Evolutionary conservation across 345 rosid species (phyloP), one percentile per base, ranked within the genome.

Genomic region (Theobroma cacao): DNA sequence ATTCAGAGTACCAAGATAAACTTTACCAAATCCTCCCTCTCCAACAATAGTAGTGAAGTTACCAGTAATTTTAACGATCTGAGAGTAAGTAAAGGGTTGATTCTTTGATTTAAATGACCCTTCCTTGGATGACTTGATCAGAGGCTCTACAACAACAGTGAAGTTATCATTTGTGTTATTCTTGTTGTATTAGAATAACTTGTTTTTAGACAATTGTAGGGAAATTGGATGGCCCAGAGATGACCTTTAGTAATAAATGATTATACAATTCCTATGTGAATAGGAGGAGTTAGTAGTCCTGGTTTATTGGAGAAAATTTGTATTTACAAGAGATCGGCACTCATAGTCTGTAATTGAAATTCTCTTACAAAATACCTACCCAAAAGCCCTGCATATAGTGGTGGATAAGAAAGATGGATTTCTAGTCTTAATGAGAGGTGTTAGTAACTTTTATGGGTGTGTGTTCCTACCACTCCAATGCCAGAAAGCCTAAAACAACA

Each of bases 1-100:
- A 18, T 31, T n/a, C 15, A 71, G 20, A 17, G 59, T 33, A 31
- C 75, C 75, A 20, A 72, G 45, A 41, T 72, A 72, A 18, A 72
- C 75, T 20, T 72, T 53, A 20, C 63, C 75, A 34, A 53, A 72
- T 20, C 63, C 75, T 52, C 75, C 75, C 38, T 50, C 75, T 20
- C 75, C 62, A 20, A 72, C 3, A 22, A 72, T 18, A 0, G 30
- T 50, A 0, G 26, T 33, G 63, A 72, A 72, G 33, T 52, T 72
- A 17, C 9, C 28, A 68, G 36, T 68, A 10, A 68, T 68, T 22
- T 4, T 43, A n/a, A 24, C 52, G 10, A 66, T 66, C 30, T 66
- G 31, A 38, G 30, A 66, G 48, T 41, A 66, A 40, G 72, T 66
- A 22, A 66, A 66, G 18, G 52, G 14, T 66, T 33, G 7, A 41